Percentiles rank a stretch among this genome's conserved stretches.
Conservation (phyloP, 2,329 filamentous ascomycete species). For the Xylariaceae sp. region DNA sequence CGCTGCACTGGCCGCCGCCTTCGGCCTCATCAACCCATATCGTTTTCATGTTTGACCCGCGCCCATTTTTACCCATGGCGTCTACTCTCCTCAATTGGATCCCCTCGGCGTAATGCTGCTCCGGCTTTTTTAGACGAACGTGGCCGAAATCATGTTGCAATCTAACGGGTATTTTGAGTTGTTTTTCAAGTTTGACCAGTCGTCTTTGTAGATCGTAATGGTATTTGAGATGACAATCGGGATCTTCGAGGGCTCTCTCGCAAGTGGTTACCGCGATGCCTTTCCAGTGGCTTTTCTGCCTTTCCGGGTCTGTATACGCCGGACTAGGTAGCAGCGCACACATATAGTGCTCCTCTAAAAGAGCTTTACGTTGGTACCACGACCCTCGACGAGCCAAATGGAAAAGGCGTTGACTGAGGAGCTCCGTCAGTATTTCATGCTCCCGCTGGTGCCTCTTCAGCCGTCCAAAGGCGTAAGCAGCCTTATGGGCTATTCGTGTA, state of each 20-base stretch:
- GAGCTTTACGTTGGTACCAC: conserved; percentile 94
- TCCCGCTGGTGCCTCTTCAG: conserved; percentile 78
- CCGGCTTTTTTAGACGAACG: conserved; percentile 69
- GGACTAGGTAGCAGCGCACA: conserved; percentile 50
- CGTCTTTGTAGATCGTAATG: conserved; percentile 95
- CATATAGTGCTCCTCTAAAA: conserved; percentile 96
- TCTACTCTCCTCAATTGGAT: conserved; percentile 67
- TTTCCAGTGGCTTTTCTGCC: conserved; percentile 80
- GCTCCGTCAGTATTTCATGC: conserved; percentile 66
- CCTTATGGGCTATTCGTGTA: conserved; percentile 88
- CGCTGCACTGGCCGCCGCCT: conserved; percentile 69
- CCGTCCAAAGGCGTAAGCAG: conserved; percentile 70
- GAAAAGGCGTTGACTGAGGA: conserved; percentile 78
- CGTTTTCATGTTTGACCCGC: conserved; percentile 62
- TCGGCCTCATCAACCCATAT: conserved; percentile 80
- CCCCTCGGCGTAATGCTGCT: conserved; percentile 71
- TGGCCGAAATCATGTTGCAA: conserved; percentile 92
- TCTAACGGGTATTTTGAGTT: conserved; percentile 74
- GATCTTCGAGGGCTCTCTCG: conserved; percentile 80
- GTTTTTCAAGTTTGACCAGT: conserved; percentile 83
- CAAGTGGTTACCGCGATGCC: conserved; percentile 73
- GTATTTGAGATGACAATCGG: conserved; percentile 83
- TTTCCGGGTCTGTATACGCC: conserved; percentile 37
- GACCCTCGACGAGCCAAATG: conserved; percentile 78
- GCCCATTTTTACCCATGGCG: conserved; percentile 36